Evolutionary conservation across 805 yeast genomes (phyloP), one percentile per base, ranked within the genome.

Genomic region (Starmerella apis): DNA sequence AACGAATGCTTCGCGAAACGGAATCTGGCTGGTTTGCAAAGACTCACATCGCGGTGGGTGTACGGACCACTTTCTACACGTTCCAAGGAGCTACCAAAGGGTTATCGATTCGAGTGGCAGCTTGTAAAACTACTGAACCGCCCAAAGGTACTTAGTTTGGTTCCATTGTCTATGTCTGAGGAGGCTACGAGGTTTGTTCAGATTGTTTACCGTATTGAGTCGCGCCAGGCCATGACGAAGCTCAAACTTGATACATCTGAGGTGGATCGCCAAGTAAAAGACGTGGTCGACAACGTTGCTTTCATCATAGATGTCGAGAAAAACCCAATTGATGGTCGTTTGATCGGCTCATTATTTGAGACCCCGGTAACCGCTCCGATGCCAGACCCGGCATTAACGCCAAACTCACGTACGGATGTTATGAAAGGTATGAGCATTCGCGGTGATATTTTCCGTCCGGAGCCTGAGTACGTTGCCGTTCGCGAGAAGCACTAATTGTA

Each of bases 1-100:
- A 86, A 88, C 67, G 79, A 80, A 60, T 80, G 86, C 2, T 88
- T 88, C 70, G 90, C 94, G 2, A 63, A 70, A 18, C 59, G 63
- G n/a, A 61, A 80, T 55, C 61, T 86, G 42, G 68, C 65, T 30
- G 59, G 71, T 13, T 68, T 78, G 11, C 70, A 70, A 50, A 68
- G 70, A 37, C 60, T 65, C 14, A 68, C 79, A 20, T 73, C 82
- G 2, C 69, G 78, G n/a, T 80, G 81, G 78, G 85, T 79, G 8
- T 77, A 73, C 52, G 76, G 75, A 43, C 77, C 85, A 0, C 62
- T 82, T 39, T 66, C 69, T 19, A 69, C 71, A 28, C 73, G 88
- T 61, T 70, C 72, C 44, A 65, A 68, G 22, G 65, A 73, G 23
- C 63, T 82, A 37, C 94, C 96, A 19, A 65, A 68, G 18, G 72